Evolutionary conservation across 805 yeast species (phyloP), one percentile per base, ranked within the genome.

Genomic region (Myxozyma vanderwaltii): DNA sequence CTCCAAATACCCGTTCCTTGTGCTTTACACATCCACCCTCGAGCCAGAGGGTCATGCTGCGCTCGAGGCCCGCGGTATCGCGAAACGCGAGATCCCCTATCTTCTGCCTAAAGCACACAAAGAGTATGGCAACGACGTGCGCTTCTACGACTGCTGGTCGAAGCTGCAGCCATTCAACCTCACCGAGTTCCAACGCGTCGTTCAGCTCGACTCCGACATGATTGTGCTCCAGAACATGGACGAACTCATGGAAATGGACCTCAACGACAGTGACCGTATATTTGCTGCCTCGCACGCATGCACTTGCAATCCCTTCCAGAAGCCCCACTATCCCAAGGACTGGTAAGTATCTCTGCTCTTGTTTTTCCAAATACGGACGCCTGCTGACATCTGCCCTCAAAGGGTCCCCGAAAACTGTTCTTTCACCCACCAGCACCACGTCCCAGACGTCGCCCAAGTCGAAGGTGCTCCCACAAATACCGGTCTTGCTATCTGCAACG

Each of bases 81-180:
- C 75, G 24, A 76, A 78, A 51, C 54, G 76, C 33, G 73, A 71
- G 54, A 75, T 82, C 15, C 74, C 76, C 19, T 74, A 77, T 53
- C 70, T 83, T 27, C 65, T 76, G 4, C 86, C 86, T 0, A 67
- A 71, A 1, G 70, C 68, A 17, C 72, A 74, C 61, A 79, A 78
- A 64, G 80, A 79, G 56, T 80, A 80, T 63, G 70, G 76, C 10
- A 71, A 76, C 38, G 86, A 84, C 63, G 75, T 80, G 10, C 71
- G 87, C 36, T 83, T 83, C 70, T 73, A 78, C 65, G 86, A 83
- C 67, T 82, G 86, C 63, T 83, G 86, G 86, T 76, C 86, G 29
- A 83, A 83, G 70, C 69, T 83, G 50, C 83, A 81, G 71, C 80
- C 84, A 8, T 83, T 83, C 67, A 74, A 77, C 24, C 71, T 83